Percentiles rank a stretch among this genome's conserved stretches.
Conservation (phyloP, 2,329 filamentous ascomycete genomes). For the Hypoxylon sp. region DNA sequence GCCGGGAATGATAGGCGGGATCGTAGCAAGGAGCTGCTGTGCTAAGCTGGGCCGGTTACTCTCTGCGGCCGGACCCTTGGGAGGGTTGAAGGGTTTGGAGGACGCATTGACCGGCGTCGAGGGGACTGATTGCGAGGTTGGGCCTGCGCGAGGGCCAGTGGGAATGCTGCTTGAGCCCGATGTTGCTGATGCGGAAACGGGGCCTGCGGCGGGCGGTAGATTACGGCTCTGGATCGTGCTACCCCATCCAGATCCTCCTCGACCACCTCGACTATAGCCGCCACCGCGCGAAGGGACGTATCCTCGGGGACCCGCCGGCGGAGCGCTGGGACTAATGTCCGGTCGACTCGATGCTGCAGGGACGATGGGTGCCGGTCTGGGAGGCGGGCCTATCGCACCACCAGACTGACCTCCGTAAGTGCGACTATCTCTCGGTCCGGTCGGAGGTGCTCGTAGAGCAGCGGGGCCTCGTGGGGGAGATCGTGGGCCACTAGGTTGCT, state of each 20-base stretch:
- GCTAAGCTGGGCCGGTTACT: constrained; percentile 61
- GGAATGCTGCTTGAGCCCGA: constrained; percentile 54
- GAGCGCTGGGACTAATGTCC: constrained; percentile 62
- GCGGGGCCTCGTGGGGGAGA: constrained; percentile 71
- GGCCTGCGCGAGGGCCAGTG: constrained; percentile 50
- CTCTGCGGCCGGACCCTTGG: constrained; percentile 66
- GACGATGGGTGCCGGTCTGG: constrained; percentile 50
- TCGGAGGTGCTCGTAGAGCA: constrained; percentile 66
- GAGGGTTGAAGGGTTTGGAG: constrained; percentile 69
- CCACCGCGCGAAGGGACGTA: constrained; percentile 65
- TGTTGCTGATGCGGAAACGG: constrained; percentile 58
- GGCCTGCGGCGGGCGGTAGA: constrained; percentile 47
- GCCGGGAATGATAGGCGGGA: constrained; percentile 67
- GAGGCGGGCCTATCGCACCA: constrained; percentile 52
- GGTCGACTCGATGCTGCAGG: constrained; percentile 47
- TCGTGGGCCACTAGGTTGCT: constrained; percentile 48
- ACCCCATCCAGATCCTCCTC: constrained; percentile 62
- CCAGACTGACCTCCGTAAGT: constrained; percentile 52
- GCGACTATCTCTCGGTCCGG: constrained; percentile 61
- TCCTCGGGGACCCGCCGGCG: constrained; percentile 69
- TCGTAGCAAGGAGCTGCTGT: constrained; percentile 65
- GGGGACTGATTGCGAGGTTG: constrained; percentile 55
- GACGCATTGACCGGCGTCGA: constrained; percentile 57
- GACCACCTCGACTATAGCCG: constrained; percentile 61
- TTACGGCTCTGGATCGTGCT: constrained; percentile 52